phyloP scores from a whole-genome alignment of 192 early-diverging fungal genomes.

The Podila epigama region DNA sequence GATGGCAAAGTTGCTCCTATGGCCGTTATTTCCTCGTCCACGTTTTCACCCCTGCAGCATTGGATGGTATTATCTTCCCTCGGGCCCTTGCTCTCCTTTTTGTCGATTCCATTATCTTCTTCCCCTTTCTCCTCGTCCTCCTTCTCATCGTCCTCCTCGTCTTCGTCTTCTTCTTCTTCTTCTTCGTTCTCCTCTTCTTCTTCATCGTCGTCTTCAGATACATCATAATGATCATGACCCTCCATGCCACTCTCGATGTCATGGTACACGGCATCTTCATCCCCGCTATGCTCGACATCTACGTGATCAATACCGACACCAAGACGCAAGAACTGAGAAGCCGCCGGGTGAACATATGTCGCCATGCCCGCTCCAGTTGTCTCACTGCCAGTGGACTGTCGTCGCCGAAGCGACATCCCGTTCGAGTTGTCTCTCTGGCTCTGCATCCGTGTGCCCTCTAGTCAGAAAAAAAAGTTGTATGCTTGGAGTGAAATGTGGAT shows the following conservation, averaged over 20 bases:
- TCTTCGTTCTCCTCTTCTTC: constrained; percentile 9
- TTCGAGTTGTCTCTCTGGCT: constrained; percentile 18
- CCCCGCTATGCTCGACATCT: constrained; percentile 26
- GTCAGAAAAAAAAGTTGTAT: background rate
- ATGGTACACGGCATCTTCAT: constrained; percentile 23
- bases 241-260: constrained; percentile 36
- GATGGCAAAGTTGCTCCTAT: too few relatives aligned
- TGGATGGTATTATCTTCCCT: too few relatives aligned
- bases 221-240: background rate
- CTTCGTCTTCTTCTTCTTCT: background rate
- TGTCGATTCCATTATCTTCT: background rate
- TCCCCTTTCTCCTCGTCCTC: background rate
- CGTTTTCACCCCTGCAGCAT: too few relatives aligned
- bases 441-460: background rate
- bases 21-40: too few relatives aligned
- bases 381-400: constrained; percentile 10
- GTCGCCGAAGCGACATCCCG: constrained; percentile 13
- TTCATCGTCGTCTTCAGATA: constrained; percentile 7
- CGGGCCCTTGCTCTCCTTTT: constrained; percentile 2
- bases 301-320: constrained; percentile 40
- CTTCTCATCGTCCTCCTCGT: background rate
- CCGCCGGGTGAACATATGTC: constrained; percentile 29
- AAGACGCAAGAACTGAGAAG: constrained; percentile 28
- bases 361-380: constrained; percentile 5
- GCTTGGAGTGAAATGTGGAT: background rate